phyloP scores from a whole-genome alignment of 345 rosid genomes.

The Trapa bicornis region DNA sequence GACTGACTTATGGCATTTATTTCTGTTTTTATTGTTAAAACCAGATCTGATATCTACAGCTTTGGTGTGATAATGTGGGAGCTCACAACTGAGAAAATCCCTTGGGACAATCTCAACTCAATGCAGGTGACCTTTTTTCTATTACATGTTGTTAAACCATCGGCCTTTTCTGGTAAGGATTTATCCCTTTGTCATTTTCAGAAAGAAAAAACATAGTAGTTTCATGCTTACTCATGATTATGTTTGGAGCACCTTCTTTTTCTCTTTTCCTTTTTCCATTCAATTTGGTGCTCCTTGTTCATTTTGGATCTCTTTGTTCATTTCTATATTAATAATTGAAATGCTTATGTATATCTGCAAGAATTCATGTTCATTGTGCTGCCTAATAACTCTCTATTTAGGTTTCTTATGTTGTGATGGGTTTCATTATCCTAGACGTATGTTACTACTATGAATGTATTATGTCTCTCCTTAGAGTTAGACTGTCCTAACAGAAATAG shows the following conservation, averaged over 20 bases:
- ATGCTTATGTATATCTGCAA: neutral
- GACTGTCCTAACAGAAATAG: neutral
- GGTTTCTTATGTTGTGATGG: neutral
- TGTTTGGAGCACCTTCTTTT: no score
- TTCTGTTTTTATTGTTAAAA: conserved; percentile 9
- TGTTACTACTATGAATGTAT: neutral
- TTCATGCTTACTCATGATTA: no score
- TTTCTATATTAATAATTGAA: neutral
- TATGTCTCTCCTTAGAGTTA: neutral
- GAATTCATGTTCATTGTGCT: neutral
- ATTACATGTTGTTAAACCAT: neutral
- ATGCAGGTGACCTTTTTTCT: conserved; percentile 50
- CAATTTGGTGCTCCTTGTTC: no score
- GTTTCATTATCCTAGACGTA: neutral
- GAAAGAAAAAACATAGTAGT: neutral
- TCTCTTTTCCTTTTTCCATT: no score
- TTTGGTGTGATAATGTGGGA: conserved; percentile 93
- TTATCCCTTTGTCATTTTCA: no score
- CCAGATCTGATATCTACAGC: conserved; percentile 94
- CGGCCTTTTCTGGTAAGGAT: neutral
- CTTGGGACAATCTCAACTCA: conserved; percentile 91
- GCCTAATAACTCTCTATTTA: no score
- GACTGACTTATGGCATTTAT: neutral
- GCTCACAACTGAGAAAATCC: conserved; percentile 88
- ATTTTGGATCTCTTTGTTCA: no score